Base-by-base conservation (phyloP, 257 asterid species). In the Capsicum pubescens region DNA sequence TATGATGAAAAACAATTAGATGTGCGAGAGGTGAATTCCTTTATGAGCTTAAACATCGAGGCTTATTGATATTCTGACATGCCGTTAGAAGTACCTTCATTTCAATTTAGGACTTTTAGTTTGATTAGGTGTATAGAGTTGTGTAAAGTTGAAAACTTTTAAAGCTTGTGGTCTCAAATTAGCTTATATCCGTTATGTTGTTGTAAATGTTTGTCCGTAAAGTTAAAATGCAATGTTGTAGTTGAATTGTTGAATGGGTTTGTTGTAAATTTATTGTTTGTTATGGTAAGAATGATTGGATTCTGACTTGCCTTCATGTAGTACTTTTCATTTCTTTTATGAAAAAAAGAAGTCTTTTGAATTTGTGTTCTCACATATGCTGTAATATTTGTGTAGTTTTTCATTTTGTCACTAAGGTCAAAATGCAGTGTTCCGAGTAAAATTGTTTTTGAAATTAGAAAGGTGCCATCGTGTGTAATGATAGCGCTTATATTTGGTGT, bases 61-160 rank as follows among this genome's bases (percentile, higher is more conserved):
- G 90, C 90, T 52, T 88, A 88, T 86, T 84, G 82, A 84, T 88
- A 86, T 81, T 32, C 84, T 88, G 60, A 74, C 61, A 60, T 84
- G 86, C 86, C 46, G 0, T 39, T 26, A 6, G 44, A 2, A 26
- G 5, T 36, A 17, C 74, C 50, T 59, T 8, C 10, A 10, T 46
- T 71, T 46, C 39, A 46, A 17, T n/a, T 2, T 44, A 3, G 32
- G n/a, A 26, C 12, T 64, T 64, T 3, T 11, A 19, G 68, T 63
- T 63, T 56, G 61, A 14, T 14, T 56, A 54, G 16, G 58, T 54
- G 58, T 54, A 14, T 11, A 54, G 16, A 11, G 59, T 11, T 2
- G 2, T 19, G 69, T 17, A 32, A 19, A 11, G 8, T 26, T 26
- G 32, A 26, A 26, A 26, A 26, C 32, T 21, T 66, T 32, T 64